Base-by-base conservation (phyloP, 306 rosid genomes). In the Ochetophila trinervis region DNA sequence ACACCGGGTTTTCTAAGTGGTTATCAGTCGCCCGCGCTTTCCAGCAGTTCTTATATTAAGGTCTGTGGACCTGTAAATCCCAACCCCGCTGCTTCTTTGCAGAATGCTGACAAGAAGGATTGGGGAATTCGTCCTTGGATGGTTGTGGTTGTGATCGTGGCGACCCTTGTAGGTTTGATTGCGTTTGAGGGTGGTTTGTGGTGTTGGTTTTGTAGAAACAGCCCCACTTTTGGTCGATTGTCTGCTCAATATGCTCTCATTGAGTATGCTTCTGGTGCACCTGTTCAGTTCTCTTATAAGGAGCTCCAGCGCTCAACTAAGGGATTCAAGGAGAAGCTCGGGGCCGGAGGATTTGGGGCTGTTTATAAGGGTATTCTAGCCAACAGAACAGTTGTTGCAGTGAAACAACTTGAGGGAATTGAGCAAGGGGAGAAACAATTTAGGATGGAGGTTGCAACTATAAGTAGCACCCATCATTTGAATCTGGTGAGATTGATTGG, bases 191-290 rank as follows among this genome's bases (percentile, higher is more conserved):
- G 80, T 66, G 87, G 84, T 59, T 65, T 89, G 36, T 89, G 98
- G 97, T 72, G 79, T 67, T 89, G 89, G 82, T 89, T 87, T 65
- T 92, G 95, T 75, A 77, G 89, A 47, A 87, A 84, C 53, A 72
- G 64, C 32, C 32, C 70, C 2, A 76, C 70, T 6, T 79, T 86
- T 32, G 86, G 91, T 32, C 86, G 74, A 30, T 74, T 86, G 73
- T 85, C 98, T 2, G 76, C 88, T 53, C 87, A 87, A 15, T 84
- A 87, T 65, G 89, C 93, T n/a, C 95, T 93, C 66, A 89, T 93
- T 40, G 98, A 93, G 83, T 93, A 93, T 81, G 98, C 98, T 49
- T 93, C 98, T 8, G 91, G 98, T 17, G 98, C 97, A 0, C 97
- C 98, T 0, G 84, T 87, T 40, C 97, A 93, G 81, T 93, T 93